These are phyloP conservation scores for Rhypophila decipiens DNA, from an alignment of 495 filamentous ascomycete genomes.

Conservation along the genomic window DNA sequence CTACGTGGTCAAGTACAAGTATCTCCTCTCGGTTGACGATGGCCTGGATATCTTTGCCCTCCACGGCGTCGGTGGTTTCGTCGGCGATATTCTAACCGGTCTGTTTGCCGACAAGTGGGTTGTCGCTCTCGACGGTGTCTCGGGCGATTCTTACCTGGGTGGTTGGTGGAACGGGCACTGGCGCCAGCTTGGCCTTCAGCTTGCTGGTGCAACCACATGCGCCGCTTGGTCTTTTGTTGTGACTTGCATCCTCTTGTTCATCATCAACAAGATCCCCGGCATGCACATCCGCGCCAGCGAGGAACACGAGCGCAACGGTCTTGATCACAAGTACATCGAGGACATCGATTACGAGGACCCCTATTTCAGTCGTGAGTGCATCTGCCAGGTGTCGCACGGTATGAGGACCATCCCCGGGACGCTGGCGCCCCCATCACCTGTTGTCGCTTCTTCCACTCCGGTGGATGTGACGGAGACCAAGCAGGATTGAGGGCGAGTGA, in stretches of 20 bases:
- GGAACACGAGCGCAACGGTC: constrained; percentile 68
- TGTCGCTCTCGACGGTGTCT: constrained; percentile 65
- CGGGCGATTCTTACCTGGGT: constrained; percentile 52
- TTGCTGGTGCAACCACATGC: constrained; percentile 67
- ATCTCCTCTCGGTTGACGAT: constrained; percentile 67
- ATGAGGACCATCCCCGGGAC: background rate
- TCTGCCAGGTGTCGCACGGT: background rate
- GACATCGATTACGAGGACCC: constrained; percentile 46
- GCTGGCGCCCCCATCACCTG: too few species aligned
- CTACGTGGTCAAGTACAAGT: constrained; percentile 84
- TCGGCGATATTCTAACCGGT: constrained; percentile 71
- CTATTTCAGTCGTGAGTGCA: background rate
- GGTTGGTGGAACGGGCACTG: constrained; percentile 44
- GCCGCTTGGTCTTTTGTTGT: constrained; percentile 74
- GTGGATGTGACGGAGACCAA: background rate
- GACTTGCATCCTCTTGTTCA: constrained; percentile 67
- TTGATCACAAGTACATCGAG: constrained; percentile 56
- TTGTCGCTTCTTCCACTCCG: too few species aligned
- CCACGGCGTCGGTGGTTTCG: constrained; percentile 68
- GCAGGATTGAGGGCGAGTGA: background rate
- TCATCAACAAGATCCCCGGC: constrained; percentile 71
- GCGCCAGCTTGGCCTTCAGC: constrained; percentile 69
- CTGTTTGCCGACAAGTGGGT: constrained; percentile 58
- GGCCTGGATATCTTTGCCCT: constrained; percentile 78
- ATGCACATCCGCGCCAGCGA: constrained; percentile 64